Evolutionary conservation across 1,284 basidiomycete genomes (phyloP).

Genomic region (Leccinum solheimii): DNA sequence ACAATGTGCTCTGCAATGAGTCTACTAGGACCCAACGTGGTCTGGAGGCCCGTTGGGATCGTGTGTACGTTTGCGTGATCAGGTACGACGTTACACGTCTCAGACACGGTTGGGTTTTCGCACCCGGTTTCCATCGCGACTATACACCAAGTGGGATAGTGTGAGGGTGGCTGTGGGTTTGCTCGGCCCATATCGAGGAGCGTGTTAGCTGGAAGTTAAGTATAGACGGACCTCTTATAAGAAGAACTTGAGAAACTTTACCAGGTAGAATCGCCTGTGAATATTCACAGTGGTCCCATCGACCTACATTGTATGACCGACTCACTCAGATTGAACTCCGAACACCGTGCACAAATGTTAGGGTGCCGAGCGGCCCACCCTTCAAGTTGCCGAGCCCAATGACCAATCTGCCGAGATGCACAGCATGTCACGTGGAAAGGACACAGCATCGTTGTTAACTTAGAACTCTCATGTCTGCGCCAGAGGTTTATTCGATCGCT

Average conservation of each 20-base stretch:
- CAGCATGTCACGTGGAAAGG: background rate
- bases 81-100: background rate
- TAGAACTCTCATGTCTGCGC: conserved; percentile 57
- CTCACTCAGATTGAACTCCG: no score
- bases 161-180: no score
- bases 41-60: background rate
- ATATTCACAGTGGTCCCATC: no score
- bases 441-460: background rate
- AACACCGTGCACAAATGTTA: no score
- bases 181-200: no score
- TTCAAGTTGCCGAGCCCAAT: no score
- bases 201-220: no score
- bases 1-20: background rate
- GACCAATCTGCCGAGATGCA: background rate
- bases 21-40: background rate
- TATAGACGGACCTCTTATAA: no score
- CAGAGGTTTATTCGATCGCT: conserved; percentile 78
- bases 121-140: background rate
- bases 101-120: background rate
- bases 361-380: no score
- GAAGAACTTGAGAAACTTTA: no score
- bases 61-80: background rate
- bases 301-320: no score
- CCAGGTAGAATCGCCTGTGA: no score
- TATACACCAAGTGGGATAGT: background rate